Base-by-base conservation (phyloP, 768 basidiomycete genomes). In the Pisolithus tinctorius region DNA sequence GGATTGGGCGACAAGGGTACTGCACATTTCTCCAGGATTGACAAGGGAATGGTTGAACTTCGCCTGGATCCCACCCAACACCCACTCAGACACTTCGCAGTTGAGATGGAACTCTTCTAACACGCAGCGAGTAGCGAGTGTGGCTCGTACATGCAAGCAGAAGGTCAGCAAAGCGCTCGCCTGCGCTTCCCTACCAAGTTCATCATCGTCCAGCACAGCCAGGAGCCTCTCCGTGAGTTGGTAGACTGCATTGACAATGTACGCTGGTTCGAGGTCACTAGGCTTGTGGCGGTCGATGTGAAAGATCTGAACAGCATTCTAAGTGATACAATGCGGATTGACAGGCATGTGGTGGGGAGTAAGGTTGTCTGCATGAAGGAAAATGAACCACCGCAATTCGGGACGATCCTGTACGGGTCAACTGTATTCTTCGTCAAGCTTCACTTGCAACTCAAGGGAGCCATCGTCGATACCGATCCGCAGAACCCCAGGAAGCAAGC, bases 21-120 rank as follows among this genome's bases (percentile, higher is more conserved):
- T 95, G 58, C 96, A 98, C 96, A 99, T 99, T 71, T 98, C 96
- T 42, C 95, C 94, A 0, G 96, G 91, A 60, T 96, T 88, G 10
- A 82, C 93, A 2, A 95, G 60, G 3, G 96, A 88, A 58, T 85
- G 86, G 63, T 97, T 95, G 77, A 98, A 98, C 67, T 94, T 93
- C 41, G 90, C 78, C 66, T 98, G 94, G 30, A 98, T 82, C 70
- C 98, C 96, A 55, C 96, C 75, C 46, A 97, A 60, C 1, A 98
- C 92, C 96, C 96, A 99, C 63, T 97, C 93, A 65, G 96, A 98
- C 3, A 95, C 95, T 69, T 96, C 92, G 40, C 81, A 77, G 55
- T 88, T 93, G 34, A 98, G 75, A 60, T 94, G 93, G 66, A 81
- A 83, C 57, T 84, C 81, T 69, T 96, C 93, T 54, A 99, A 67